Percentiles rank a stretch among this genome's conserved stretches.
phyloP scores from a whole-genome alignment of 495 filamentous ascomycete species.

The Articulospora tetracladia region DNA sequence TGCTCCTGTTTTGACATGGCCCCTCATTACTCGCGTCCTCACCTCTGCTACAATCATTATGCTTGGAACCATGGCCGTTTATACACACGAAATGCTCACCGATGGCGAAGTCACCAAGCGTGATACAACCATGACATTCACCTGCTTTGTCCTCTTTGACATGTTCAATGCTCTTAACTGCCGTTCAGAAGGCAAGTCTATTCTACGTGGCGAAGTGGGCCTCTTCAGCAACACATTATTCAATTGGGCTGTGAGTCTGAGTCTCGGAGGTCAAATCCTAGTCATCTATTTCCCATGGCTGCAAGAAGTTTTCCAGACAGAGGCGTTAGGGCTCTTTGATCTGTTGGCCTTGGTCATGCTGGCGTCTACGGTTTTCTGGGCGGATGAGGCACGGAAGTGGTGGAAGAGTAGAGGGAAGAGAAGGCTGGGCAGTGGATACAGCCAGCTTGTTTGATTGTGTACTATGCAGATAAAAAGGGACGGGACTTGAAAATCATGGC shows the following conservation, averaged over 20 bases:
- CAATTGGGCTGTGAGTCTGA: conserved; percentile 86
- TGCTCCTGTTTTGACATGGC: conserved; percentile 81
- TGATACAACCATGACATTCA: conserved; percentile 99
- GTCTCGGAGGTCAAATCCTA: conserved; percentile 76
- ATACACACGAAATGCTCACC: conserved; percentile 77
- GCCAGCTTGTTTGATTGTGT: conserved; percentile 23
- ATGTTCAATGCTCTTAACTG: conserved; percentile 98
- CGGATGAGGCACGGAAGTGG: conserved; percentile 86
- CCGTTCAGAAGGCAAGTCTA: conserved; percentile 84
- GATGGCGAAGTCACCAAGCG: conserved; percentile 81
- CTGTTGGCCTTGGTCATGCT: conserved; percentile 65
- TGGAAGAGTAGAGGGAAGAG: conserved; percentile 26
- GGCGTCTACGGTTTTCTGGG: conserved; percentile 90
- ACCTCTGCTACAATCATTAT: conserved; percentile 89
- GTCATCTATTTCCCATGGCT: conserved; percentile 94
- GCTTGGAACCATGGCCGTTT: conserved; percentile 84
- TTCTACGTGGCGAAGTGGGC: conserved; percentile 79
- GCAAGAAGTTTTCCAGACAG: conserved; percentile 93
- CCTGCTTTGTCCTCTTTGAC: conserved; percentile 96
- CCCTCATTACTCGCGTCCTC: conserved; percentile 76
- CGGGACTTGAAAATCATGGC: background rate
- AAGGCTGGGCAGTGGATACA: conserved; percentile 26
- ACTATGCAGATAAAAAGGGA: background rate
- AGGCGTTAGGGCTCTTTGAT: conserved; percentile 72
- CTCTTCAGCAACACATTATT: conserved; percentile 88